These are phyloP conservation scores for Tetrahymena elliotti DNA, from an alignment of 73 alveolate genomes.

Conservation along the genomic window DNA sequence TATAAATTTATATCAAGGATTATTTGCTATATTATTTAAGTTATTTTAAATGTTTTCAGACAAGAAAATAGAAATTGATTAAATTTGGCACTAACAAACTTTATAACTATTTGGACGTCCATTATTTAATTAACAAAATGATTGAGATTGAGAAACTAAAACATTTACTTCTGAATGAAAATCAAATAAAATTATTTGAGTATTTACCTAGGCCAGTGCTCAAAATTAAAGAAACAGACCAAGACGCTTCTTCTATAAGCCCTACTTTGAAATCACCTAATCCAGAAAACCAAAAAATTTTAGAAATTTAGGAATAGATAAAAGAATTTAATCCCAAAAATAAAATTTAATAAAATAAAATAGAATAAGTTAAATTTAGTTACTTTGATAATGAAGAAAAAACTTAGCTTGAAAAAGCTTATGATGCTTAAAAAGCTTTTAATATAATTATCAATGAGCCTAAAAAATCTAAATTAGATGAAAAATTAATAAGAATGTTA, in stretches of 20 bases:
- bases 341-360: too few relatives aligned
- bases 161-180: not conserved
- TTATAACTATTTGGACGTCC: not conserved
- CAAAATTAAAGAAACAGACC: not conserved
- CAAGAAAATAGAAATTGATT: not conserved
- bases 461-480: not conserved
- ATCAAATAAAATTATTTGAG: not conserved
- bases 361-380: not conserved
- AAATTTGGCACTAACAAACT: not conserved
- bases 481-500: not conserved
- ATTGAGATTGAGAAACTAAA: not conserved
- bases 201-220: not conserved
- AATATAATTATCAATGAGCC: not conserved
- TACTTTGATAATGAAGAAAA: not conserved
- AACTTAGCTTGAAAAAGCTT: not conserved
- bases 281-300: not conserved
- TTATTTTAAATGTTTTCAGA: not conserved
- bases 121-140: not conserved
- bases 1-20: not conserved
- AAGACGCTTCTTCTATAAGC: too few relatives aligned
- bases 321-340: not conserved
- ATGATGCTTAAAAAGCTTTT: not conserved
- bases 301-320: not conserved
- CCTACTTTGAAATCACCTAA: not conserved
- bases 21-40: not conserved